Conservation (phyloP, 2,329 filamentous ascomycete genomes). For the Cyclaneusma minus region DNA sequence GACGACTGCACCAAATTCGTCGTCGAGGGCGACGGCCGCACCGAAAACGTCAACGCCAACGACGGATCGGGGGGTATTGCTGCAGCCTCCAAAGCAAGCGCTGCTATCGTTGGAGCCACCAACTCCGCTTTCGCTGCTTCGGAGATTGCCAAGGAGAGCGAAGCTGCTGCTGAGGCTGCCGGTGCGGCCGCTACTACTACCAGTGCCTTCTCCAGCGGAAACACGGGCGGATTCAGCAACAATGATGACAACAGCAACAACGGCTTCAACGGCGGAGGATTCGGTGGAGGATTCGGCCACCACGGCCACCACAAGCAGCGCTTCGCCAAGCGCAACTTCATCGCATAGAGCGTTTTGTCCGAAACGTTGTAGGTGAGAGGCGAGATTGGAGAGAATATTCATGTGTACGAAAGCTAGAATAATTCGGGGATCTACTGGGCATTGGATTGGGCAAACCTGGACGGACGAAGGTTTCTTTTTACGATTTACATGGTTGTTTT, state of each 20-base stretch:
- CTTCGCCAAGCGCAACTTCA: conserved; percentile 9
- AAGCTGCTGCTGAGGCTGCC: too few species aligned
- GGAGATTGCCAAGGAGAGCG: conserved; percentile 2
- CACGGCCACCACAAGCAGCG: conserved; percentile 1
- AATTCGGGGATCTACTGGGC: too few species aligned
- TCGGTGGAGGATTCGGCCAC: neutral
- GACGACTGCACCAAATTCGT: conserved; percentile 29
- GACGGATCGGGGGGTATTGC: conserved; percentile 7
- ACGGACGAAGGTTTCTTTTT: too few species aligned
- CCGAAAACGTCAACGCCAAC: conserved; percentile 9
- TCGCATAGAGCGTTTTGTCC: conserved; percentile 7
- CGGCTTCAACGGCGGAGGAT: conserved; percentile 3
- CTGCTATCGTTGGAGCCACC: conserved; percentile 5
- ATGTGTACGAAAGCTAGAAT: too few species aligned
- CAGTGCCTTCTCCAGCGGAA: neutral
- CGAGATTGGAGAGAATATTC: too few species aligned
- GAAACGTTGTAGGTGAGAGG: too few species aligned
- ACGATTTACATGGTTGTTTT: too few species aligned
- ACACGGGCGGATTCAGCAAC: conserved; percentile 1
- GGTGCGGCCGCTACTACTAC: too few species aligned
- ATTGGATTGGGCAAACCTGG: too few species aligned
- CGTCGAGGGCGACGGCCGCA: conserved; percentile 15
- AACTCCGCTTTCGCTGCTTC: conserved; percentile 2
- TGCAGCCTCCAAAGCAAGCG: conserved; percentile 6
- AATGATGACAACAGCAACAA: conserved; percentile 2